These are phyloP conservation scores for Kalmanozyma brasiliensis DNA, from an alignment of 1,284 basidiomycete species.

Conservation along the genomic window DNA sequence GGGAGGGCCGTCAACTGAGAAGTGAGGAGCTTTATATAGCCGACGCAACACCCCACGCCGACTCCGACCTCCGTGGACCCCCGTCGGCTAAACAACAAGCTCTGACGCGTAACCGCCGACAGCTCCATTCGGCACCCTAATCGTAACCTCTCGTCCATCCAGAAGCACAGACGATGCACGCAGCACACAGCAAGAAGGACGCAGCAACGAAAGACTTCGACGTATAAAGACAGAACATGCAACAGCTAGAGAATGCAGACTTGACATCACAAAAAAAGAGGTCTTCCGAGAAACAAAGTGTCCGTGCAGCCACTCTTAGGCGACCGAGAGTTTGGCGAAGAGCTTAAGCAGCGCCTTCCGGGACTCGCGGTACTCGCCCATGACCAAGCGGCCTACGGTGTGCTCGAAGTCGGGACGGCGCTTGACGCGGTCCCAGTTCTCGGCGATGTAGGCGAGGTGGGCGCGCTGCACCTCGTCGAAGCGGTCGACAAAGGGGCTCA, in stretches of 20 bases:
- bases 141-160: no score
- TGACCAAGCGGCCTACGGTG: conserved; percentile 45
- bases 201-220: no score
- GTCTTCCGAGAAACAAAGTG: no score
- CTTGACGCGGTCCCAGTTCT: conserved; percentile 57
- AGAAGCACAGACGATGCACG: no score
- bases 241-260: no score
- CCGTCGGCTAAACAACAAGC: not conserved
- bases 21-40: no score
- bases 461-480: conserved; percentile 56
- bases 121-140: no score
- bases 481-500: conserved; percentile 56
- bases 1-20: no score
- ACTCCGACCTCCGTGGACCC: not conserved
- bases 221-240: no score
- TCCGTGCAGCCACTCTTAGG: conserved; percentile 4
- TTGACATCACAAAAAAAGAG: no score
- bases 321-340: conserved; percentile 51
- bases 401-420: conserved; percentile 52
- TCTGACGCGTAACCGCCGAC: not conserved
- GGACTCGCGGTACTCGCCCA: conserved; percentile 48
- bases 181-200: no score
- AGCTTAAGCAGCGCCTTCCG: conserved; percentile 53
- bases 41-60: no score
- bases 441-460: conserved; percentile 51